phyloP scores from a whole-genome alignment of 371 early-diverging fungal genomes.

The Apophysomyces variabilis region DNA sequence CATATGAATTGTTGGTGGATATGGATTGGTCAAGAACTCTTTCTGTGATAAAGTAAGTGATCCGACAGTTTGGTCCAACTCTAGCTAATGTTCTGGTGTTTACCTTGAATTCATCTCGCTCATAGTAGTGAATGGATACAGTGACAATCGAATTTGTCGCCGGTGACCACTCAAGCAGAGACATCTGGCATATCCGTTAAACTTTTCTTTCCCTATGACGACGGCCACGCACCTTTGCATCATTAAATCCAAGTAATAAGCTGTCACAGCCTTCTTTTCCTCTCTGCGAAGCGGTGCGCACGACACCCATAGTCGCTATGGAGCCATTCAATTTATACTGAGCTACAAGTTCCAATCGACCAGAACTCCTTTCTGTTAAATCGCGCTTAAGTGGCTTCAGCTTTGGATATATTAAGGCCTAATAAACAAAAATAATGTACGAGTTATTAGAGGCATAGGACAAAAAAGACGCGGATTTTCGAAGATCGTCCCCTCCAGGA shows the following conservation, averaged over 20 bases:
- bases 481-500: background rate
- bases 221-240: conserved; percentile 83
- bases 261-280: conserved; percentile 80
- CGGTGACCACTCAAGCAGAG: conserved; percentile 86
- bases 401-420: conserved; percentile 51
- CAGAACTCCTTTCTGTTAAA: conserved; percentile 47
- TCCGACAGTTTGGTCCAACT: background rate
- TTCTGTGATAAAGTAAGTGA: conserved; percentile 31
- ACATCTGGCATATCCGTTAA: conserved; percentile 66
- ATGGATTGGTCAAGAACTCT: conserved; percentile 69
- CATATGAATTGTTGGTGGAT: conserved; percentile 68
- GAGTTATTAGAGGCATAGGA: background rate
- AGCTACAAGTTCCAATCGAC: conserved; percentile 75
- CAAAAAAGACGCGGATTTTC: background rate
- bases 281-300: conserved; percentile 68
- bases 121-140: conserved; percentile 96
- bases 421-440: conserved; percentile 6
- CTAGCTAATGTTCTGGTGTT: background rate
- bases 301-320: conserved; percentile 79
- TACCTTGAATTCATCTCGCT: conserved; percentile 90
- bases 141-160: conserved; percentile 81
- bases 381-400: conserved; percentile 42
- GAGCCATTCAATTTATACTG: conserved; percentile 82
- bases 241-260: conserved; percentile 85
- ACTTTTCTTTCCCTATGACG: background rate